Evolutionary conservation across 2,329 filamentous ascomycete species (phyloP), one percentile per base, ranked within the genome.

Genomic region (Elsinoe australis): DNA sequence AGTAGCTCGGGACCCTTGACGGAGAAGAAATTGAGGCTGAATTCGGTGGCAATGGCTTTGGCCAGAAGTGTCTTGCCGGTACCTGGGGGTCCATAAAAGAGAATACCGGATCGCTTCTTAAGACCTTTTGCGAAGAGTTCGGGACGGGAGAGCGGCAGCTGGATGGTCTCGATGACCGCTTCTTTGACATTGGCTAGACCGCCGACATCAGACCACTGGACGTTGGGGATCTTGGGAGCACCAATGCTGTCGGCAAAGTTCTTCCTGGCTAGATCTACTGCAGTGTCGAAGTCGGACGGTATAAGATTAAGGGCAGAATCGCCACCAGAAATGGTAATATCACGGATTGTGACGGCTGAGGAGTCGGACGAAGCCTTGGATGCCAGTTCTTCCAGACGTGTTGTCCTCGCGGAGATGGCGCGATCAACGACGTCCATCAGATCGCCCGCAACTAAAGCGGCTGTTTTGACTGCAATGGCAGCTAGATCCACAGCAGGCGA

Each of bases 231-330:
- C 74, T 96, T 96, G 2, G 92, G 92, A 4, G 92, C 92, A 18
- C 92, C 92, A 54, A 98, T 98, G 0, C 90, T 84, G 64, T 96
- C 92, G 4, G 92, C 90, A 63, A 98, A 98, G 67, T 95, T 96
- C 74, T 95, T 95, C 48, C 92, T 82, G 1, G 92, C 92, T 4
- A 89, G 87, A 51, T 96, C 90, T 3, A 98, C 90, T 0, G 92
- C 92, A n/a, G 82, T 70, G 48, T 95, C 88, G 55, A 96, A 90
- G 64, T 98, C 92, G 2, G 76, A 72, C 56, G 85, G 85, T 1
- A 82, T 89, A 8, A 98, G 74, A 46, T 85, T 86, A 21, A 81
- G 81, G 4, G 85, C 85, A 7, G 82, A 76, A 32, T 86, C 76
- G 0, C 92, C 92, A 22, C 92, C 92, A 1, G 92, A 82, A 6